Evolutionary conservation across 352 stramenopile genomes (phyloP).

Genomic region (Globisporangium parvum): DNA sequence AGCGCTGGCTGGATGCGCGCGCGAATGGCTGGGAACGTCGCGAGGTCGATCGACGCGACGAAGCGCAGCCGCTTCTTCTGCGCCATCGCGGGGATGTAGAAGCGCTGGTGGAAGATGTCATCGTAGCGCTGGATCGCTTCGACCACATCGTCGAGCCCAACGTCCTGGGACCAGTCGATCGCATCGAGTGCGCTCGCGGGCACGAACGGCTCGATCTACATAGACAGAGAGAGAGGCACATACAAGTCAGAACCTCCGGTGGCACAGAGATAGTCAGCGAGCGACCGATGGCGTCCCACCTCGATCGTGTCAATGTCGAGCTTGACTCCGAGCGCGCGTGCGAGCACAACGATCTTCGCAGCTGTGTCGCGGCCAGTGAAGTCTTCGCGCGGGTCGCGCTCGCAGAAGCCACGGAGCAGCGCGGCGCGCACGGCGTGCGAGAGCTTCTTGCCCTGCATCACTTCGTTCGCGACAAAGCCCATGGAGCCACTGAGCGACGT

Average conservation of each 20-base stretch:
- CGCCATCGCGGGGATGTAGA: constrained; percentile 33
- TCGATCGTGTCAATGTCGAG: constrained; percentile 38
- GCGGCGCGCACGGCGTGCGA: constrained; percentile 48
- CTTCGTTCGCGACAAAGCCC: constrained; percentile 64
- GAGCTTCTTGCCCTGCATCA: constrained; percentile 64
- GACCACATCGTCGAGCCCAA: constrained; percentile 42
- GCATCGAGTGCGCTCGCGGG: constrained; percentile 32
- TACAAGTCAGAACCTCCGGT: background rate
- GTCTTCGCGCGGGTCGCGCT: constrained; percentile 64
- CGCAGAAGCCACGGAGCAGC: constrained; percentile 53
- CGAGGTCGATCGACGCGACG: constrained; percentile 60
- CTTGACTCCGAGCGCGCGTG: constrained; percentile 52
- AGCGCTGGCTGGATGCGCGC: constrained; percentile 47
- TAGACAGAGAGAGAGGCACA: background rate
- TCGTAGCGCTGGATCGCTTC: constrained; percentile 48
- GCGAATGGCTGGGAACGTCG: constrained; percentile 37
- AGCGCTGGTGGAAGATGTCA: constrained; percentile 46
- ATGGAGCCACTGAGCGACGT: constrained; percentile 65
- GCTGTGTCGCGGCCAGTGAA: constrained; percentile 59
- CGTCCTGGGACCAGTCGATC: constrained; percentile 41
- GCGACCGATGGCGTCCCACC: constrained; percentile 3
- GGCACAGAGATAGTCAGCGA: no score
- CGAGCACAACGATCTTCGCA: constrained; percentile 63
- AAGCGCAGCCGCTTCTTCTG: constrained; percentile 56
- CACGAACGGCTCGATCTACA: constrained; percentile 43